A percentile compares a stretch with the other conserved stretches of the same genome.
These are phyloP conservation scores for Lactarius tabidus DNA, from an alignment of 768 basidiomycete species.

Conservation along the genomic window DNA sequence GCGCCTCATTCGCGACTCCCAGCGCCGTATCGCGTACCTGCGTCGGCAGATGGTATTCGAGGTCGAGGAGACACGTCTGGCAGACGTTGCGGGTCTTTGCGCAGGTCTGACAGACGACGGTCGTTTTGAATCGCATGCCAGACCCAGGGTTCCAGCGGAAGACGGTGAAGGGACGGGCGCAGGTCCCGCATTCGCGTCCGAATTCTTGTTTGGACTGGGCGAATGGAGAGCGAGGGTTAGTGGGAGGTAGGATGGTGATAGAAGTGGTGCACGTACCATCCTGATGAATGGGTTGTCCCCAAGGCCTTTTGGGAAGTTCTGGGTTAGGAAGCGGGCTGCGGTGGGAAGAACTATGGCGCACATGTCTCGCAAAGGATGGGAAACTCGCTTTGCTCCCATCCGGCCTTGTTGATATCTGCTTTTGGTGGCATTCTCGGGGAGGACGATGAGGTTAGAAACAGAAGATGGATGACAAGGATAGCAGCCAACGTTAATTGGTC, in stretches of 20 bases:
- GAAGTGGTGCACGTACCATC: constrained; percentile 60
- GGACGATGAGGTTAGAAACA: neutral
- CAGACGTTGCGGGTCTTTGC: constrained; percentile 96
- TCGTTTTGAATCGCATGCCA: constrained; percentile 93
- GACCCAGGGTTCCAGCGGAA: constrained; percentile 98
- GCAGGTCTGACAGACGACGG: constrained; percentile 95
- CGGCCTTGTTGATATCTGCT: constrained; percentile 92
- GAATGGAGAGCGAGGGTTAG: too few species aligned
- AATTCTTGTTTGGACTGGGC: constrained; percentile 92
- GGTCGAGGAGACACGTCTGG: constrained; percentile 94
- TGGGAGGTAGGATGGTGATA: constrained; percentile 2
- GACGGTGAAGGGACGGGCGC: constrained; percentile 92
- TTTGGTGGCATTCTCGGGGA: constrained; percentile 58
- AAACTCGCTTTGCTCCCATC: constrained; percentile 91
- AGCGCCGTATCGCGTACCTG: constrained; percentile 97
- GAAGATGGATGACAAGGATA: neutral
- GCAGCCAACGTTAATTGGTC: too few species aligned
- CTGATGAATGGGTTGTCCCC: constrained; percentile 90
- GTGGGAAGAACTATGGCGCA: constrained; percentile 35
- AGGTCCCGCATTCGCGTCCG: constrained; percentile 94
- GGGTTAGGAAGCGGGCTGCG: neutral
- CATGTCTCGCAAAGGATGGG: constrained; percentile 94
- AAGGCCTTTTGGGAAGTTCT: constrained; percentile 48
- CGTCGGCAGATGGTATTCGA: constrained; percentile 93
- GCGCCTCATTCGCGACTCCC: constrained; percentile 79